A percentile compares a stretch with the other conserved stretches of the same genome.
phyloP scores from a whole-genome alignment of 176 grass and related monocot genomes.

The Secale cereale region DNA sequence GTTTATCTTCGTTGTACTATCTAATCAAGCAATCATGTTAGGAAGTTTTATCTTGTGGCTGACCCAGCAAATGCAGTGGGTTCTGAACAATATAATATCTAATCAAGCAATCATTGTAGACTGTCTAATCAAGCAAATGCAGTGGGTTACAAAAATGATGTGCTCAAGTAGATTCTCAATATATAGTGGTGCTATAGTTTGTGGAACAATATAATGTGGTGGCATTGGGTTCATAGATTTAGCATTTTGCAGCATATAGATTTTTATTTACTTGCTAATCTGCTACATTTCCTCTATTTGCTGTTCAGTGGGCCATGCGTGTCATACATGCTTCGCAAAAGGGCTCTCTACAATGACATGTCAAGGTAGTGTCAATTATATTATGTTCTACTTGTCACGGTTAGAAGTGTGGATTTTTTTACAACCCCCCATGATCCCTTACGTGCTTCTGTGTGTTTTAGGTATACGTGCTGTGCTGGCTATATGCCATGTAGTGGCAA shows the following conservation, averaged over 20 bases:
- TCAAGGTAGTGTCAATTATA: constrained; percentile 52
- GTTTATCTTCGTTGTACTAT: background rate
- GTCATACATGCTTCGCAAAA: constrained; percentile 97
- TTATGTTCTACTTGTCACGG: background rate
- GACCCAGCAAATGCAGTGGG: background rate
- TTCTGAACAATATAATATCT: too few relatives aligned
- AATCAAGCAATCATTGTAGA: too few relatives aligned
- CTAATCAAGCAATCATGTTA: background rate
- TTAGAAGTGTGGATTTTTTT: background rate
- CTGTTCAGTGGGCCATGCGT: constrained; percentile 84
- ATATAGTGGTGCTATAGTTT: background rate
- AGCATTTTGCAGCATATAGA: background rate
- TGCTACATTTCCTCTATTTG: constrained; percentile 2
- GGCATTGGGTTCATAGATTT: background rate
- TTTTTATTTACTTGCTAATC: constrained; percentile 12
- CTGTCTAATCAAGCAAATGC: too few relatives aligned
- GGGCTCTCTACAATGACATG: constrained; percentile 99
- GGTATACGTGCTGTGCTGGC: constrained; percentile 92
- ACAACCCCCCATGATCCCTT: background rate
- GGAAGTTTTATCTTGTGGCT: background rate
- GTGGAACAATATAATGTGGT: constrained; percentile 11
- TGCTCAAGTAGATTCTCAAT: background rate
- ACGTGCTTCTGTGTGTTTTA: constrained; percentile 8
- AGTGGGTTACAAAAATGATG: background rate
- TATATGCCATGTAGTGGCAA: constrained; percentile 93